Evolutionary conservation across 176 grass and related monocot species (phyloP).

Genomic region (Luzula sylvatica): DNA sequence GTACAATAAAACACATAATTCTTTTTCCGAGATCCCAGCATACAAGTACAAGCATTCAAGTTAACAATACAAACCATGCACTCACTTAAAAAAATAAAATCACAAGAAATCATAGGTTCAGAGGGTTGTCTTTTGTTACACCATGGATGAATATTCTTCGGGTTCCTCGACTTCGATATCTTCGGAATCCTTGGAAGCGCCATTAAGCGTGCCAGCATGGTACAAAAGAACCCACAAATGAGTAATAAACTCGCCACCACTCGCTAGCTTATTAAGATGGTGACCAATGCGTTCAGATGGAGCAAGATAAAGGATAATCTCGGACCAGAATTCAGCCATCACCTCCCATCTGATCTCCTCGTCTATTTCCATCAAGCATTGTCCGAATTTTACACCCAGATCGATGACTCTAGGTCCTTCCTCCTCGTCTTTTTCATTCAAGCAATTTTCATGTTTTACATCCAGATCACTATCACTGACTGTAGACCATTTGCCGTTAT

Average conservation of each 20-base stretch:
- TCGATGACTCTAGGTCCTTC: background rate
- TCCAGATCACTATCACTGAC: background rate
- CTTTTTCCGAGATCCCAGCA: no score
- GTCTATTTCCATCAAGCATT: background rate
- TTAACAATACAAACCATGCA: no score
- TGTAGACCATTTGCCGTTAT: no score
- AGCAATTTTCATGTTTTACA: background rate
- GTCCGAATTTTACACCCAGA: background rate
- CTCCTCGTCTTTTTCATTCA: background rate
- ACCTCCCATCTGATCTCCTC: background rate
- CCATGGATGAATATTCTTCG: no score
- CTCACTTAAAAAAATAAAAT: no score
- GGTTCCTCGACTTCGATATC: no score
- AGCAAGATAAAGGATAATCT: conserved; percentile 18
- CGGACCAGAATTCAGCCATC: conserved; percentile 13
- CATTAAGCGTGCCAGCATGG: conserved; percentile 7
- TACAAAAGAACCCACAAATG: conserved; percentile 29
- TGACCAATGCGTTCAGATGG: background rate
- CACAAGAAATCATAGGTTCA: no score
- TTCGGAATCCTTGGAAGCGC: no score
- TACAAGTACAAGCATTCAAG: no score
- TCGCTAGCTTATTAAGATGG: conserved; percentile 7
- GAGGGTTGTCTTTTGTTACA: no score
- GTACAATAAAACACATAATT: no score
- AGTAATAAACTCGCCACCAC: conserved; percentile 34